phyloP scores from a whole-genome alignment of 2,329 filamentous ascomycete species.

The Metarhizium anisopliae region DNA sequence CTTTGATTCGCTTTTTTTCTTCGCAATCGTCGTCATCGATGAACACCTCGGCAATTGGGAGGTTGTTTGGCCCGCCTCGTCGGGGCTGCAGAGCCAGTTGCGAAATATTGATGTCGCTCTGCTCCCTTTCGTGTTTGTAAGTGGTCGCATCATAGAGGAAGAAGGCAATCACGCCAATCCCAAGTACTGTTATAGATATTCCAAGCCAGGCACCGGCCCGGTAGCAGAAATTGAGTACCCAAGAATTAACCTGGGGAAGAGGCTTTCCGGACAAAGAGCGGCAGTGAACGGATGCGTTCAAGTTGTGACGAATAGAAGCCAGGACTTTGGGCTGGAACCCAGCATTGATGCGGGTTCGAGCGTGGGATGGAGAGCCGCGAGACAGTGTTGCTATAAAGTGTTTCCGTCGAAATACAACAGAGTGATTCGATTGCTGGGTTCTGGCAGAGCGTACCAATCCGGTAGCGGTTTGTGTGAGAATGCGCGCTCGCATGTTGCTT shows the following conservation, averaged over 20 bases:
- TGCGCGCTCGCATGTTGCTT: neutral
- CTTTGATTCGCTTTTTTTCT: slow-evolving; percentile 59
- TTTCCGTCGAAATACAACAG: neutral
- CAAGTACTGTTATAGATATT: slow-evolving; percentile 63
- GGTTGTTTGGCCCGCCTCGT: slow-evolving; percentile 83
- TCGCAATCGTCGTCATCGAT: slow-evolving; percentile 82
- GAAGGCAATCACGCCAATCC: slow-evolving; percentile 66
- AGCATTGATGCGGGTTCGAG: neutral
- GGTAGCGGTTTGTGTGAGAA: neutral
- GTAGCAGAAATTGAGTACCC: slow-evolving; percentile 51
- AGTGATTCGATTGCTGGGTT: neutral
- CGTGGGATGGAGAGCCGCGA: neutral
- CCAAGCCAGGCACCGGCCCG: slow-evolving; percentile 56
- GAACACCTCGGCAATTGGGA: slow-evolving; percentile 80
- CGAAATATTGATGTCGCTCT: slow-evolving; percentile 73
- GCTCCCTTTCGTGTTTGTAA: slow-evolving; percentile 63
- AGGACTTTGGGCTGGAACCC: neutral
- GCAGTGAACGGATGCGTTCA: neutral
- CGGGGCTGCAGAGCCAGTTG: slow-evolving; percentile 72
- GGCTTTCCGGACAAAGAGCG: slow-evolving; percentile 40
- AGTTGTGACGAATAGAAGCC: neutral
- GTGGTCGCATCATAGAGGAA: slow-evolving; percentile 92
- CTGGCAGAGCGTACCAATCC: neutral
- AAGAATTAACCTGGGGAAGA: slow-evolving; percentile 38
- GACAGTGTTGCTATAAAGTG: neutral